A percentile compares a stretch with the other conserved stretches of the same genome.
These are phyloP conservation scores for Apiospora saccharicola DNA, from an alignment of 2,329 filamentous ascomycete genomes.

Conservation along the genomic window DNA sequence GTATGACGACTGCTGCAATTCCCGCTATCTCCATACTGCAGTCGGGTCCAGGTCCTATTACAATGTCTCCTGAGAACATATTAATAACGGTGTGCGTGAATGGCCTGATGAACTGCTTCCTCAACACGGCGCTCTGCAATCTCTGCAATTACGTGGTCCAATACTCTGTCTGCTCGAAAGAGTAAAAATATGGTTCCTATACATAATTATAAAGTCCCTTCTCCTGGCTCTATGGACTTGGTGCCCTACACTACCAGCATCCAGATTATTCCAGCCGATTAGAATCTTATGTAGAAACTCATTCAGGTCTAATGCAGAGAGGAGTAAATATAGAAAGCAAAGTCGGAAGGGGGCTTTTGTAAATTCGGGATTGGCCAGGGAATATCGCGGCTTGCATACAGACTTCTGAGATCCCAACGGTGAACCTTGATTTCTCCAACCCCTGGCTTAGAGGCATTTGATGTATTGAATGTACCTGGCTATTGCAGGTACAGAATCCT, in stretches of 20 bases:
- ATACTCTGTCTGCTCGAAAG: not conserved
- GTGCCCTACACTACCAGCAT: not conserved
- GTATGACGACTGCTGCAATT: constrained; percentile 16
- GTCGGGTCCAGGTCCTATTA: constrained; percentile 19
- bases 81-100: constrained; percentile 17
- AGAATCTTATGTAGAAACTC: not conserved
- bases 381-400: constrained; percentile 18
- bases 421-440: constrained; percentile 9
- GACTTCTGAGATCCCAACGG: constrained; percentile 19
- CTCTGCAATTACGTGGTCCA: constrained; percentile 7
- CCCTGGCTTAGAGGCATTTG: not conserved
- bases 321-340: not conserved
- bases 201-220: not conserved
- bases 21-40: constrained; percentile 13
- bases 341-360: not conserved
- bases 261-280: not conserved
- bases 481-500: not conserved
- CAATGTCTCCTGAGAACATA: constrained; percentile 10
- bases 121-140: not conserved
- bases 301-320: not conserved
- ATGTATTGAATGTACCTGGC: not conserved
- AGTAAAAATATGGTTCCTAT: constrained; percentile 5
- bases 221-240: not conserved
- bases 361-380: constrained; percentile 6
- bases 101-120: constrained; percentile 12